A percentile compares a stretch with the other conserved stretches of the same genome.
These are phyloP conservation scores for Grigorovia jiainica DNA, from an alignment of 805 yeast genomes.

Conservation along the genomic window DNA sequence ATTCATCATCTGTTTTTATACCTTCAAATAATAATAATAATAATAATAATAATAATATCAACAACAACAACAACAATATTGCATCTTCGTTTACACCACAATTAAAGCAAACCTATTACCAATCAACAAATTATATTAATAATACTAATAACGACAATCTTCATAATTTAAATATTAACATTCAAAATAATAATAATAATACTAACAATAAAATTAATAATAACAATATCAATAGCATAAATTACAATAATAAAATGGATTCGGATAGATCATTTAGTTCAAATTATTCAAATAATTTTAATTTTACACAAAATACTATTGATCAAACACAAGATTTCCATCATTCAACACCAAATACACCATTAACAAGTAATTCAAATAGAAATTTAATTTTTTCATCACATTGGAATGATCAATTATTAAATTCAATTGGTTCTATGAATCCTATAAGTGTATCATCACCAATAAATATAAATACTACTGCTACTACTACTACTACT, in stretches of 20 bases:
- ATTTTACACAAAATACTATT: not conserved
- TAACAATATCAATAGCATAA: too few species aligned
- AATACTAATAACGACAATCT: not conserved
- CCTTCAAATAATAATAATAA: conserved; percentile 9
- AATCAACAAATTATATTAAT: not conserved
- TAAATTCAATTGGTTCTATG: not conserved
- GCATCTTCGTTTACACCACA: not conserved
- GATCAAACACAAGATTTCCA: not conserved
- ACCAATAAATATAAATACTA: not conserved
- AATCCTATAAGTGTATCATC: not conserved
- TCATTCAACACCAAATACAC: conserved; percentile 12
- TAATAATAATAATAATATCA: conserved; percentile 1
- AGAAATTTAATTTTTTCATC: not conserved
- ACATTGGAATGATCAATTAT: not conserved
- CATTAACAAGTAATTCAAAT: conserved; percentile 5
- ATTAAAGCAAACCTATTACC: not conserved
- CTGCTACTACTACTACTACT: not conserved
- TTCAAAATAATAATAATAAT: not conserved
- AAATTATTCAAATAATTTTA: not conserved
- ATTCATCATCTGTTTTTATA: conserved; percentile 17
- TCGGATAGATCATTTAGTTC: not conserved
- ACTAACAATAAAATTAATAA: not conserved
- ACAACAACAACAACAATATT: not conserved
- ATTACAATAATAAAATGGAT: not conserved
- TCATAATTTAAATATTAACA: not conserved